Evolutionary conservation across 441 rosid genomes (phyloP).

Genomic region (Erysimum pusillum): DNA sequence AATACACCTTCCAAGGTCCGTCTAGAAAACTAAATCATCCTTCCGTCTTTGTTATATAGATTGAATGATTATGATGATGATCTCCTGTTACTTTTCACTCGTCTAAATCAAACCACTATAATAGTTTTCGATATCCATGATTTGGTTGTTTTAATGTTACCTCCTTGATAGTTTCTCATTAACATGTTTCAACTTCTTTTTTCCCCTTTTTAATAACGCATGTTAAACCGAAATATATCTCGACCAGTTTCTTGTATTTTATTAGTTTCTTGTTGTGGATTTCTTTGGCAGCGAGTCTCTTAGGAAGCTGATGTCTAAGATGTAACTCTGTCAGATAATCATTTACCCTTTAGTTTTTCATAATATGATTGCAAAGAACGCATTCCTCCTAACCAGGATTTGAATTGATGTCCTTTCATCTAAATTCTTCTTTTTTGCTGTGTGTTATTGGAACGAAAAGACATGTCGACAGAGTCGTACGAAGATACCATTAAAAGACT

Average conservation of each 20-base stretch:
- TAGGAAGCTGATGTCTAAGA: not conserved
- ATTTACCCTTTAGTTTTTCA: not conserved
- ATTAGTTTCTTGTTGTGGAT: not conserved
- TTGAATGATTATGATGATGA: not conserved
- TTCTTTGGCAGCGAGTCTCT: not conserved
- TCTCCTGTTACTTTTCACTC: not conserved
- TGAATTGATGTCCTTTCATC: no score
- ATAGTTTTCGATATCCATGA: not conserved
- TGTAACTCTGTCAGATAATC: slow-evolving; percentile 1
- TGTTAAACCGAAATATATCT: slow-evolving; percentile 6
- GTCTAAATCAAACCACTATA: not conserved
- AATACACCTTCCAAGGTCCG: slow-evolving; percentile 19
- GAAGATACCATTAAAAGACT: slow-evolving; percentile 75
- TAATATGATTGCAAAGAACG: no score
- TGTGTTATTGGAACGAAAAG: slow-evolving; percentile 46
- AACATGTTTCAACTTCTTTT: not conserved
- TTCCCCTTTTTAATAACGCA: not conserved
- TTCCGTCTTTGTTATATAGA: slow-evolving; percentile 14
- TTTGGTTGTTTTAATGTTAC: not conserved
- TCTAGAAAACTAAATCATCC: slow-evolving; percentile 15
- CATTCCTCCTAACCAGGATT: no score
- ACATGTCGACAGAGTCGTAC: slow-evolving; percentile 59
- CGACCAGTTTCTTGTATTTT: slow-evolving; percentile 3
- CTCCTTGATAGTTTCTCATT: not conserved
- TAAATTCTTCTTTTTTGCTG: not conserved